Conservation (phyloP, 176 grass and related monocot genomes). For the Puya raimondii region DNA sequence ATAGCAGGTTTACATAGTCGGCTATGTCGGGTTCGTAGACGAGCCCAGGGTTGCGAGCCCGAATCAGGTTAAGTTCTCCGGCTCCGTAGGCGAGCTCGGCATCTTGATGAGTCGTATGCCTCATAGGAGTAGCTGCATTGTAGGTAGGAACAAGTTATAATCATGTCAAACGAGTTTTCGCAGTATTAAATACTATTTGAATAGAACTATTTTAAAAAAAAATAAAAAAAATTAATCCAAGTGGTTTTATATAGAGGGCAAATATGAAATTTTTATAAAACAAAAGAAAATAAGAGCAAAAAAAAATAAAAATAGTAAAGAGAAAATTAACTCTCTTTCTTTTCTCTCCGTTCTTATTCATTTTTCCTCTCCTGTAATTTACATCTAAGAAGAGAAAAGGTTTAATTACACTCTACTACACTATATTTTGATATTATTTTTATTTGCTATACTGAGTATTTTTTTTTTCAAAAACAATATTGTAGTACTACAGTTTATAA, state of each 20-base stretch:
- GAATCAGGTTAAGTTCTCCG: conserved; percentile 24
- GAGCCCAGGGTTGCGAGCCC: conserved; percentile 22
- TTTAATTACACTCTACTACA: too few relatives aligned
- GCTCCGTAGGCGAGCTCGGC: conserved; percentile 35
- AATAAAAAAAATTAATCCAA: neutral
- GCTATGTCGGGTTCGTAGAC: conserved; percentile 26
- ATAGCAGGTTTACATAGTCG: conserved; percentile 32
- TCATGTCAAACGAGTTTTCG: too few relatives aligned
- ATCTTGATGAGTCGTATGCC: conserved; percentile 15
- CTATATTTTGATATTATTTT: too few relatives aligned
- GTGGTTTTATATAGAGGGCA: neutral
- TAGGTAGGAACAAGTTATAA: neutral
- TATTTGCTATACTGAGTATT: too few relatives aligned
- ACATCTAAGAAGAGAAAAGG: too few relatives aligned
- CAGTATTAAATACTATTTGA: neutral
- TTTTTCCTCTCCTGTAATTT: too few relatives aligned
- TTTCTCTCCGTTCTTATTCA: too few relatives aligned
- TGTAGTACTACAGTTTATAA: too few relatives aligned
- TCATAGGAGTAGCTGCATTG: conserved; percentile 33
- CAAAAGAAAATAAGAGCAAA: neutral
- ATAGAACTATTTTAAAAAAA: neutral
- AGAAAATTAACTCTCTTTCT: too few relatives aligned
- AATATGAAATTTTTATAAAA: too few relatives aligned
- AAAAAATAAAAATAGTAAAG: too few relatives aligned
- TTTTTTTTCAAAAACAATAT: too few relatives aligned